Evolutionary conservation across 352 stramenopile species (phyloP), one percentile per base, ranked within the genome.

Genomic region (Elongisporangium undulatum): DNA sequence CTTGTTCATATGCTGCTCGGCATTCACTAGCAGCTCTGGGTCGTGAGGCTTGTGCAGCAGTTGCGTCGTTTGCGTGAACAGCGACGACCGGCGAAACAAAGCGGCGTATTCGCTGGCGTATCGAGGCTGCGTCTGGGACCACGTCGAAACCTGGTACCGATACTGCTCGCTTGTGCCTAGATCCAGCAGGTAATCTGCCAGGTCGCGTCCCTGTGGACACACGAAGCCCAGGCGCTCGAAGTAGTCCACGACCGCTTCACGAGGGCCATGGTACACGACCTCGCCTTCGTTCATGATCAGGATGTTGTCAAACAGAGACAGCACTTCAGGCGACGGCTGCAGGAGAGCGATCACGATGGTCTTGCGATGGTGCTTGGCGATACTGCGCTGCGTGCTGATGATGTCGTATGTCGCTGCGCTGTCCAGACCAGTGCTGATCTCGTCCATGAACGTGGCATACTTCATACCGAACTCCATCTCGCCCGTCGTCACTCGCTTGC

Each of bases 401-500:
- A 98, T 98, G 56, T 98, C 92, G 61, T 77, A 97, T 0, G 92
- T 96, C 1, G 90, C 95, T 3, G 89, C 80, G 24, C 78, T 83
- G 72, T 98, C 93, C 8, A 98, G 75, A 8, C 93, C 94, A 2
- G 90, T 98, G 54, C 78, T 94, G 63, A 98, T 97, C 68, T 96
- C 84, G 67, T 98, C 93, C 64, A 85, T 82, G 41, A 92, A 81
- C n/a, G 85, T 66, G 24, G 96, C 78, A 53, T 74, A 81, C 61
- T 81, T 76, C 51, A 73, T 69, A 19, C 71, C 69, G 48, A 91
- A 82, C 29, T 87, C 68, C 79, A 98, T 98, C 75, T 89, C 75
- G 10, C 74, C 81, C 1, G 65, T 82, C 17, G 82, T 90, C 51
- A 90, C 74, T n/a, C 82, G 75, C 65, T 87, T 88, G 48, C 77